Base-by-base conservation (phyloP, 2,329 filamentous ascomycete species). In the Furcasterigmium sp. region DNA sequence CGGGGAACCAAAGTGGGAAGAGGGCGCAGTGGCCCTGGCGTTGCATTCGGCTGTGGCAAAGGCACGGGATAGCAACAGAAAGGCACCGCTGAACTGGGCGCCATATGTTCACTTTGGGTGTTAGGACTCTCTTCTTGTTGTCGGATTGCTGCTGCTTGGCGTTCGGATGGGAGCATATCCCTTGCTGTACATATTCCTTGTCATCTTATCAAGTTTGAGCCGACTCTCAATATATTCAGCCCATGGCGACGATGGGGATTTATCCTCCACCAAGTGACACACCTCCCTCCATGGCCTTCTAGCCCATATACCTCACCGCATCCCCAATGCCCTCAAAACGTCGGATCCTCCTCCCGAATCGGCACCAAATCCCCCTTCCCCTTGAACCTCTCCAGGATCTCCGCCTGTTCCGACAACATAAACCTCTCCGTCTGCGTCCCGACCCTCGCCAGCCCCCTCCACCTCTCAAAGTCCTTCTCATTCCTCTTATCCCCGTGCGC, bases 401-500 rank as follows among this genome's bases (percentile, higher is more conserved):
- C 58, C 11, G 72, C 76, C 55, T 80, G 75, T 53, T 80, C 74
- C 28, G 67, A 69, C 49, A 80, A 50, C 56, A 79, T 62, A 10
- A 70, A 59, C 13, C 76, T 58, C 35, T 78, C 75, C 0, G 62
- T 63, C 54, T 78, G 75, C 2, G 51, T 65, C 6, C 75, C 76
- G 3, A 76, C 55, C 35, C 62, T 67, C 0, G 73, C 70, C 39
- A 78, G 52, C 0, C 55, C 59, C 41, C 69, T 68, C 76, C 76
- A 80, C 14, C 75, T 58, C 43, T 69, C 64, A 10, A 80, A 60
- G 51, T 77, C 74, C 10, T 67, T 56, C 2, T 56, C 51, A 17
- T 77, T 73, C 10, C 75, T 60, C 61, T 81, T 80, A 46, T 80
- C 73, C 2, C 76, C 77, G 45, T 77, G 69, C 0, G 77, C 76